Base-by-base conservation (phyloP, 2,329 filamentous ascomycete species). In the Phaeosphaeriaceae sp. region DNA sequence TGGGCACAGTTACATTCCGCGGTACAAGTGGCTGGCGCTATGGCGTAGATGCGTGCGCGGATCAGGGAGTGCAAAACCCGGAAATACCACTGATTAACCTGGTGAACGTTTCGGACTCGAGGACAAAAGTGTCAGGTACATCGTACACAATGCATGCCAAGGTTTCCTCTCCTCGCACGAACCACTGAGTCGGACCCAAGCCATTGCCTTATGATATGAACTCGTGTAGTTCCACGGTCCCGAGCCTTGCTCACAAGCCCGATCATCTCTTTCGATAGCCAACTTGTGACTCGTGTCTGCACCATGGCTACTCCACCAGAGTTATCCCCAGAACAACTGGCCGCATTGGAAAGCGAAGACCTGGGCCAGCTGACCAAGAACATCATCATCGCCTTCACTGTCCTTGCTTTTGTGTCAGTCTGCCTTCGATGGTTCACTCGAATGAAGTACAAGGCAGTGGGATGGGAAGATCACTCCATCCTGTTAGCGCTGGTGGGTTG, bases 381-480 rank as follows among this genome's bases (percentile, higher is more conserved):
- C 22, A 58, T 58, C 21, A 30, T 55, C 23, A 52, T 63, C 21
- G 54, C 61, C 9, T 73, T 72, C 52, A 69, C 70, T 1, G 28
- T 55, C 15, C 40, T 72, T 4, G 48, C 70, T 2, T 61, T 67
- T 21, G 40, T 71, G 4, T 67, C 56, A 13, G 65, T 73, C 3
- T 52, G 49, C 22, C 59, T 72, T 11, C 69, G 71, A 15, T 47
- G 70, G 23, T 69, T 60, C 47, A 64, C 66, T 4, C 61, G 70
- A n/a, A 22, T 71, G 17, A 67, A 35, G 48, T 63, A 60, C 15
- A 17, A 60, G 35, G 54, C 55, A n/a, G 54, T 67, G 6, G 67
- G 67, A 21, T 61, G 64, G 61, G 71, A 73, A 54, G 69, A 72
- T 49, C 63, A 66, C 49, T 60, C 60, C 10, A 71, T 73, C 23